These are phyloP conservation scores for Colletotrichum melonis DNA, from an alignment of 2,329 filamentous ascomycete species.

Conservation along the genomic window DNA sequence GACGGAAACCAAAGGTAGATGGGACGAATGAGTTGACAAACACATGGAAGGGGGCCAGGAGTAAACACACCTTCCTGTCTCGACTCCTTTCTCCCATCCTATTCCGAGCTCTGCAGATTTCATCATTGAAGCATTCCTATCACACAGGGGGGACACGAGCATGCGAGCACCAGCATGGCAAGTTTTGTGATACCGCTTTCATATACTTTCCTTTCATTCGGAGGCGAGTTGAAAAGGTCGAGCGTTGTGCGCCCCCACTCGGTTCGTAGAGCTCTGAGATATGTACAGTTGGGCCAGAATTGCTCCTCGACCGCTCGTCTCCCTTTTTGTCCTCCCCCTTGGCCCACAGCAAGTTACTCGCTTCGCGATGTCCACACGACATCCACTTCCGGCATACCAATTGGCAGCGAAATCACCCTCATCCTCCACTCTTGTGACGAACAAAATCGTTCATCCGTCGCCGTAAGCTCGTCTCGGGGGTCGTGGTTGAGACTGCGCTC, in stretches of 20 bases:
- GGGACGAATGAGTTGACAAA: background rate
- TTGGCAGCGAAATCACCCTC: background rate
- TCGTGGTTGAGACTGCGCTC: conserved; percentile 23
- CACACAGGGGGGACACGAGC: background rate
- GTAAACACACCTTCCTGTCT: background rate
- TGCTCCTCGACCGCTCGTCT: conserved; percentile 18
- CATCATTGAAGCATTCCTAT: conserved; percentile 21
- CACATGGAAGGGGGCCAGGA: background rate
- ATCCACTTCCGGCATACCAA: conserved; percentile 4
- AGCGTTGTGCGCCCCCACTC: conserved; percentile 10
- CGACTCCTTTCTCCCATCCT: background rate
- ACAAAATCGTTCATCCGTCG: conserved; percentile 16
- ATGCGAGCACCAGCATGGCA: background rate
- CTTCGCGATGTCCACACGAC: background rate
- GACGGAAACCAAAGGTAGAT: background rate
- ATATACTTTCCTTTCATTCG: conserved; percentile 27
- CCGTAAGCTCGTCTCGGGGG: conserved; percentile 23
- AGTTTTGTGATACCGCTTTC: conserved; percentile 22
- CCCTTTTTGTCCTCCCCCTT: conserved; percentile 6
- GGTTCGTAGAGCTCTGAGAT: conserved; percentile 22
- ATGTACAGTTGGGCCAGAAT: conserved; percentile 30
- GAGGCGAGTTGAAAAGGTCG: conserved; percentile 21
- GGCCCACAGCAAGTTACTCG: background rate
- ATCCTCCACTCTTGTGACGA: conserved; percentile 1
- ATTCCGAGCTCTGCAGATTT: background rate